Evolutionary conservation across 2,329 filamentous ascomycete genomes (phyloP).

Genomic region (Colletotrichum neosansevieriae): DNA sequence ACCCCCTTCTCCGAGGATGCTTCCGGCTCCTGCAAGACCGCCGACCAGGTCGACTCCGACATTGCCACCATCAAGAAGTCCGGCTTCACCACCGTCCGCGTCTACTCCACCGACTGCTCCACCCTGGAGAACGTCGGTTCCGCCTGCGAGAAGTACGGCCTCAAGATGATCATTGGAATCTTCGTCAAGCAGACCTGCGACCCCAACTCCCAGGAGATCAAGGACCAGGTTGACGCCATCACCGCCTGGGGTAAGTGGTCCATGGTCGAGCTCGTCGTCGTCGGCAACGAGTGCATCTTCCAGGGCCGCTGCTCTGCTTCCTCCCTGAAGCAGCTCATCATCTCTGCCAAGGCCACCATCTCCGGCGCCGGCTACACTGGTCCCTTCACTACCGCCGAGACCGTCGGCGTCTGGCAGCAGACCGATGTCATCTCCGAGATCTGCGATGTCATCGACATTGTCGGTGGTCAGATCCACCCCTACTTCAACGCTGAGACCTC

Average conservation of each 20-base stretch:
- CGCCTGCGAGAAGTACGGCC: conserved; percentile 73
- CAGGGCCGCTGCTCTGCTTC: conserved; percentile 74
- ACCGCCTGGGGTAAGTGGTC: conserved; percentile 78
- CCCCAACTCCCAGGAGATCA: conserved; percentile 70
- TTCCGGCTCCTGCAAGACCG: conserved; percentile 73
- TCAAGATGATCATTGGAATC: conserved; percentile 89
- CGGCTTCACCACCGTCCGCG: conserved; percentile 79
- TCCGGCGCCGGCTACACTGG: conserved; percentile 75
- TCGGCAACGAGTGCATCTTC: conserved; percentile 93
- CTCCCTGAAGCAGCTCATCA: conserved; percentile 79
- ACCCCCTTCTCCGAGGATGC: conserved; percentile 74
- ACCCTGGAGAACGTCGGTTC: conserved; percentile 80
- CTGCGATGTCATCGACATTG: conserved; percentile 81
- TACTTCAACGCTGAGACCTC: conserved; percentile 85
- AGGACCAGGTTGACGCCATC: conserved; percentile 81
- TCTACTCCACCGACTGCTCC: conserved; percentile 94
- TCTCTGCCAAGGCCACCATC: conserved; percentile 73
- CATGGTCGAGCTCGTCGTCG: conserved; percentile 81
- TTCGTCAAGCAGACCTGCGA: conserved; percentile 79
- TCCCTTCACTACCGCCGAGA: conserved; percentile 86
- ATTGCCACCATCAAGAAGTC: conserved; percentile 71
- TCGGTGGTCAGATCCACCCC: conserved; percentile 89
- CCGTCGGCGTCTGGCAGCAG: conserved; percentile 81
- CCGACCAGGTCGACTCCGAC: conserved; percentile 68
- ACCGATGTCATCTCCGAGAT: conserved; percentile 67